These are phyloP conservation scores for Byssochlamys sp. DNA, from an alignment of 2,329 filamentous ascomycete genomes.

Conservation along the genomic window DNA sequence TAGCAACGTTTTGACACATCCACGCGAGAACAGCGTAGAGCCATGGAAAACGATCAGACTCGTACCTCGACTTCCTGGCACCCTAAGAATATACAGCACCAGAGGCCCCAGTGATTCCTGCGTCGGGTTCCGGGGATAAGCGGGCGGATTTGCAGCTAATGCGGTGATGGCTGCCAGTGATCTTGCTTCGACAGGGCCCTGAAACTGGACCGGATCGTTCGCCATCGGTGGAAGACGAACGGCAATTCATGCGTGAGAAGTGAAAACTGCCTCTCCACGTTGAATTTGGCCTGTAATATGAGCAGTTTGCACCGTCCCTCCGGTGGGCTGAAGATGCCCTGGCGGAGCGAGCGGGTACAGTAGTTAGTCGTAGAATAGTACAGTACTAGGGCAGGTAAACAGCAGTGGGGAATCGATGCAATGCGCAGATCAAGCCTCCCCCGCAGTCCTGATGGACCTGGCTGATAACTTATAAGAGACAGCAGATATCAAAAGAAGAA, in stretches of 20 bases:
- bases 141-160: conserved; percentile 76
- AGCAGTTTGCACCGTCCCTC: background rate
- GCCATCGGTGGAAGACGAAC: background rate
- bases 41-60: conserved; percentile 7
- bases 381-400: background rate
- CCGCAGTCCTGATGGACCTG: background rate
- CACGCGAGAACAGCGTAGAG: background rate
- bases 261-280: background rate
- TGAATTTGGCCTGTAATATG: background rate
- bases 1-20: background rate
- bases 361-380: too few species aligned
- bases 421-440: background rate
- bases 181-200: conserved; percentile 58
- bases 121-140: conserved; percentile 69
- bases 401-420: background rate
- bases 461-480: background rate
- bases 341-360: background rate
- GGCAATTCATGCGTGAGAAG: background rate
- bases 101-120: conserved; percentile 61
- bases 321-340: background rate
- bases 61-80: conserved; percentile 78
- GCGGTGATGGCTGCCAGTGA: conserved; percentile 71
- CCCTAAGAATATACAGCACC: conserved; percentile 81
- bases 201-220: background rate
- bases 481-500: background rate